These are phyloP conservation scores for Cyclotella choctawhatcheeana DNA, from an alignment of 108 stramenopile genomes.

Conservation along the genomic window DNA sequence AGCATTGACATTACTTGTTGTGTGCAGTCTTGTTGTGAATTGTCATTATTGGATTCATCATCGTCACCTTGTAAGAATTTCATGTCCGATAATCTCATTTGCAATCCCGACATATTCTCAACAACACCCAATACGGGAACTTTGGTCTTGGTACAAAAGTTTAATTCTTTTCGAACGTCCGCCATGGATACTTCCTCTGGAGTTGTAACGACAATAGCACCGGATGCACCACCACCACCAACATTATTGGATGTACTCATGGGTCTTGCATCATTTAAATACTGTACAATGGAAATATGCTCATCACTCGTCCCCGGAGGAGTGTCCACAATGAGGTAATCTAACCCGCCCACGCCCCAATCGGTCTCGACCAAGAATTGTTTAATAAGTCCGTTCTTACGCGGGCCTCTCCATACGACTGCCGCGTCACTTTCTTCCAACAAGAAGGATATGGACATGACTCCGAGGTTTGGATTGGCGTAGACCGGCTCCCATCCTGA, in stretches of 20 bases:
- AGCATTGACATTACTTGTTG: constrained; percentile 61
- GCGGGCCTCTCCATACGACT: constrained; percentile 98
- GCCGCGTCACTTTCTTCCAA: constrained; percentile 93
- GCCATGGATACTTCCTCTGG: constrained; percentile 98
- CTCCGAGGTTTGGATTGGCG: constrained; percentile 87
- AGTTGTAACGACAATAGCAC: constrained; percentile 97
- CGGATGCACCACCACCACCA: constrained; percentile 43
- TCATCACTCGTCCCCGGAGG: constrained; percentile 99
- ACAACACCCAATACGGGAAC: constrained; percentile 95
- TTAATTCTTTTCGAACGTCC: constrained; percentile 98
- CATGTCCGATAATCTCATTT: constrained; percentile 66
- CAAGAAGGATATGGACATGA: constrained; percentile 98
- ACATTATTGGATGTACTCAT: constrained; percentile 41
- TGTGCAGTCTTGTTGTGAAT: constrained; percentile 57
- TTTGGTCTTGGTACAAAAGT: constrained; percentile 97
- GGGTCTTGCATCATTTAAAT: constrained; percentile 85
- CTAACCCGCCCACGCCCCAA: constrained; percentile 91
- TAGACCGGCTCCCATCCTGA: constrained; percentile 99
- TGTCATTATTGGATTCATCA: constrained; percentile 21
- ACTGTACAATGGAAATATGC: constrained; percentile 98
- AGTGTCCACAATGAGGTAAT: constrained; percentile 98
- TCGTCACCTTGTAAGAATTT: constrained; percentile 43
- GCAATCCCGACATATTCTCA: constrained; percentile 95
- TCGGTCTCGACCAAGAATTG: constrained; percentile 96
- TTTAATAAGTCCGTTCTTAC: constrained; percentile 99